Evolutionary conservation across 495 filamentous ascomycete species (phyloP).

Genomic region (Stereocaulon alpinum): DNA sequence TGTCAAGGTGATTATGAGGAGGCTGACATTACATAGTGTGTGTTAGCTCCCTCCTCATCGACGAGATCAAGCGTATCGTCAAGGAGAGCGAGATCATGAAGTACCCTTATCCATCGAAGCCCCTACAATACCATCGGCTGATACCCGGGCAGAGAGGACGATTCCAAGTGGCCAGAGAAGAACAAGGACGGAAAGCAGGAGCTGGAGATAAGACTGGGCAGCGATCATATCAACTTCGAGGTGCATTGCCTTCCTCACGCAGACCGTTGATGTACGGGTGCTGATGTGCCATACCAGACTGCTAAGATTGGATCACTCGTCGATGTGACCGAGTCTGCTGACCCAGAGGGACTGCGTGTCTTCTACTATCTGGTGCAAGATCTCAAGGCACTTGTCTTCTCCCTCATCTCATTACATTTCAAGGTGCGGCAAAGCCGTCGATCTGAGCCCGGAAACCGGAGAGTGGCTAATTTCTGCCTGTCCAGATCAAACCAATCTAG

Average conservation of each 20-base stretch:
- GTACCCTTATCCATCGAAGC: conserved; percentile 36
- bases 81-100: conserved; percentile 98
- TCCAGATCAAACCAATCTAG: conserved; percentile 74
- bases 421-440: conserved; percentile 47
- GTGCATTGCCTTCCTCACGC: conserved; percentile 31
- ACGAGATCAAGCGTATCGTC: conserved; percentile 93
- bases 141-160: conserved; percentile 67
- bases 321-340: conserved; percentile 90
- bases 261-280: conserved; percentile 5
- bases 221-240: conserved; percentile 98
- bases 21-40: conserved; percentile 58
- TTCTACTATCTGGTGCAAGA: conserved; percentile 99
- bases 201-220: conserved; percentile 87
- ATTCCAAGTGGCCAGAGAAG: conserved; percentile 98
- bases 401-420: conserved; percentile 92
- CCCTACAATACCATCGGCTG: conserved; percentile 17
- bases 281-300: conserved; percentile 46
- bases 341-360: conserved; percentile 94
- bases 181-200: conserved; percentile 98
- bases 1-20: not conserved
- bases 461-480: not conserved
- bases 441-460: not conserved
- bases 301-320: conserved; percentile 97
- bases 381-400: conserved; percentile 93
- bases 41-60: conserved; percentile 82